Conservation (phyloP, 441 rosid genomes). For the California macrophylla region DNA sequence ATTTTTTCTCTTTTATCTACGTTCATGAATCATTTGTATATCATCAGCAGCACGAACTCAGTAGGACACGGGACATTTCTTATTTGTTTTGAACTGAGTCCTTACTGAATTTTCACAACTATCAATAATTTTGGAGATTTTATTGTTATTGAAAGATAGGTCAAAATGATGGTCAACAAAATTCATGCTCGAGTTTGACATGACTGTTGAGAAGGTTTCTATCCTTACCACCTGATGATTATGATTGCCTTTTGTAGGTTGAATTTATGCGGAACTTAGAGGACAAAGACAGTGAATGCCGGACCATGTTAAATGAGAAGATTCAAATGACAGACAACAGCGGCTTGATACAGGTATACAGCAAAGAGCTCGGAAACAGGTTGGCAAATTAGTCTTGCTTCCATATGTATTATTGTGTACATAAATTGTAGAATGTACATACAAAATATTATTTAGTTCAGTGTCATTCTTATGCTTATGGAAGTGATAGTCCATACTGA, state of each 20-base stretch:
- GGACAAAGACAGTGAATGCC: conserved; percentile 53
- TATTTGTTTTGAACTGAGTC: too few species aligned
- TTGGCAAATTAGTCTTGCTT: conserved; percentile 24
- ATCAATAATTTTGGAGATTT: too few species aligned
- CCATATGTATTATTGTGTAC: background rate
- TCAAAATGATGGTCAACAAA: too few species aligned
- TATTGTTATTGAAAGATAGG: too few species aligned
- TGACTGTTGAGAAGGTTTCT: too few species aligned
- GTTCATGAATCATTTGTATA: too few species aligned
- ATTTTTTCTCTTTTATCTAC: too few species aligned
- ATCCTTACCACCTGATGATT: background rate
- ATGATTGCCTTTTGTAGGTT: conserved; percentile 32
- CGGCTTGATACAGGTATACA: conserved; percentile 46
- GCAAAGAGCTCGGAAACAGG: conserved; percentile 42
- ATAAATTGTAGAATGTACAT: background rate
- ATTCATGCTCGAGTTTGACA: too few species aligned
- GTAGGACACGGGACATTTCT: too few species aligned
- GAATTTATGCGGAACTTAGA: conserved; percentile 66
- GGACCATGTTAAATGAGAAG: conserved; percentile 48
- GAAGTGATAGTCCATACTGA: background rate
- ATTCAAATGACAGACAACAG: conserved; percentile 40
- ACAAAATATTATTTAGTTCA: background rate
- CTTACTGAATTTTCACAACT: too few species aligned
- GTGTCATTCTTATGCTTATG: background rate
- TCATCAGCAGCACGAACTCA: too few species aligned